Conservation (phyloP, 805 yeast genomes). For the Candida boleticola region DNA sequence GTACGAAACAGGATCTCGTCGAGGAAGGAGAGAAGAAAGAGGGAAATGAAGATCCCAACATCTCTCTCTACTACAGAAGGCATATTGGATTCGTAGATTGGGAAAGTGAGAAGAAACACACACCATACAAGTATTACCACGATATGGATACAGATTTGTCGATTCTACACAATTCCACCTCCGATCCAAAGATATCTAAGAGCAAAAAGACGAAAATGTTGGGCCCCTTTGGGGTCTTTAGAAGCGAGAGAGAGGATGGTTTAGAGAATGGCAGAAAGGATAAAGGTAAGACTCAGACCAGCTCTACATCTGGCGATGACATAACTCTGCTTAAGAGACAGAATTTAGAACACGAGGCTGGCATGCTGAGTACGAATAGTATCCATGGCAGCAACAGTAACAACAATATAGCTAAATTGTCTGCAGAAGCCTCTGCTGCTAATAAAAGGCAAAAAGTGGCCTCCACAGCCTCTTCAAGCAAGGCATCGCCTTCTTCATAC, state of each 20-base stretch:
- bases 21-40: conserved; percentile 9
- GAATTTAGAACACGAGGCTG: neutral
- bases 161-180: conserved; percentile 47
- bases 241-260: conserved; percentile 10
- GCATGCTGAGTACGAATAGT: neutral
- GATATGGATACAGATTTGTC: conserved; percentile 76
- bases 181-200: conserved; percentile 21
- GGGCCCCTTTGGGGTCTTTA: conserved; percentile 87
- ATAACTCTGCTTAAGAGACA: neutral
- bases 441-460: neutral
- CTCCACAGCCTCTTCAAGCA: neutral
- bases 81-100: conserved; percentile 73
- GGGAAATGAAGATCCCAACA: conserved; percentile 21
- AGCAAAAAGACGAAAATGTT: conserved; percentile 42
- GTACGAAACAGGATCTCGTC: conserved; percentile 15
- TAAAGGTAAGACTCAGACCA: neutral
- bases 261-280: neutral
- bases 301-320: neutral
- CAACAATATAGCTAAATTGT: neutral
- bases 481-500: neutral
- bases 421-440: neutral
- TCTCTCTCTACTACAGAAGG: conserved; percentile 53
- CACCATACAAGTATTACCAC: conserved; percentile 66
- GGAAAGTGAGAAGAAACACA: conserved; percentile 46
- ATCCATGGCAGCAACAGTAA: neutral